phyloP scores from a whole-genome alignment of 1,284 basidiomycete species.

The Marasmius sp. region DNA sequence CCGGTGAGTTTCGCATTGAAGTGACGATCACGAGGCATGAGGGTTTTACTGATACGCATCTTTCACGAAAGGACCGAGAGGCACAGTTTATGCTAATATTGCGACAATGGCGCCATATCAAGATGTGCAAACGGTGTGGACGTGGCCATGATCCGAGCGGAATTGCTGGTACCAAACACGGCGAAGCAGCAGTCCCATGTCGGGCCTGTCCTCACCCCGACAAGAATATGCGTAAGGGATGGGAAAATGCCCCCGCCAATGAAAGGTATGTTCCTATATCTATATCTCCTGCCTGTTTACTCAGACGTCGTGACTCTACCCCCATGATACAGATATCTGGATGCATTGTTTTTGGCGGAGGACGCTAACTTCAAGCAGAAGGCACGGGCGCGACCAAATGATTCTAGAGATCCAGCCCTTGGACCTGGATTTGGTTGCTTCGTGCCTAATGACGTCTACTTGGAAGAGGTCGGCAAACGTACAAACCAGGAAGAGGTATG shows the following conservation, averaged over 20 bases:
- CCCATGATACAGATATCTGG: no score
- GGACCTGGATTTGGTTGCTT: slow-evolving; percentile 20
- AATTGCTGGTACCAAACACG: slow-evolving; percentile 4
- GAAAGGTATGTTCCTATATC: slow-evolving; percentile 12
- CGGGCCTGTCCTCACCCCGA: slow-evolving; percentile 18
- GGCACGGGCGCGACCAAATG: slow-evolving; percentile 5
- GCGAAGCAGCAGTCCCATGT: slow-evolving; percentile 13
- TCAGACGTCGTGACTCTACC: no score
- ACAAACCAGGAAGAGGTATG: slow-evolving; percentile 19
- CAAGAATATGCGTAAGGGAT: slow-evolving; percentile 12
- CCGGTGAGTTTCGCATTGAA: neutral
- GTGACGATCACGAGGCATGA: neutral
- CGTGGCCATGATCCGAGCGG: slow-evolving; percentile 11
- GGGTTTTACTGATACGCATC: neutral
- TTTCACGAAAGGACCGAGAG: neutral
- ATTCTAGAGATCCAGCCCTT: slow-evolving; percentile 14
- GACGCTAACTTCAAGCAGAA: slow-evolving; percentile 24
- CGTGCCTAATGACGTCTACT: slow-evolving; percentile 13
- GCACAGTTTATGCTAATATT: slow-evolving; percentile 6
- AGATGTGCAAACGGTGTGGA: slow-evolving; percentile 11
- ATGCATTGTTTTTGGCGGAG: no score
- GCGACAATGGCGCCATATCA: slow-evolving; percentile 12
- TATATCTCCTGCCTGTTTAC: no score
- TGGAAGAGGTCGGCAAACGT: slow-evolving; percentile 9
- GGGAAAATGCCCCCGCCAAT: slow-evolving; percentile 9